Base-by-base conservation (phyloP, 2,329 filamentous ascomycete genomes). In the Scedosporium aurantiacum region DNA sequence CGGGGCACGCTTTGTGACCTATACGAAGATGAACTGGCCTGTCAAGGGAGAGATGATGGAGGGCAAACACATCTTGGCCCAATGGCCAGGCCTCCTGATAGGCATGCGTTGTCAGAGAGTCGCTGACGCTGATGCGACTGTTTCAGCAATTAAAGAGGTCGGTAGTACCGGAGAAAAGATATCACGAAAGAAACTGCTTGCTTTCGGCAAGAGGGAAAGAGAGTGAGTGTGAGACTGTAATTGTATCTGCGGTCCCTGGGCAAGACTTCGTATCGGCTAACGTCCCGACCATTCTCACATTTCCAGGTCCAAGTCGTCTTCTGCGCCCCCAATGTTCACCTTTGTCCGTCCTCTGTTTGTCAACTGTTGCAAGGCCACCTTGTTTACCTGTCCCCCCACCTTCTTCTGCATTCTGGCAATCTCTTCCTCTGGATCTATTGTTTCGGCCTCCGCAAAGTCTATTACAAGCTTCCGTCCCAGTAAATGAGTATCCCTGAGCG, bases 361-460 rank as follows among this genome's bases (percentile, higher is more conserved):
- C 70, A 97, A 86, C 73, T 91, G 87, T 76, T 96, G 91, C 70
- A 96, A 79, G 68, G 90, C 89, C 70, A 97, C 88, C 77, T 92
- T 94, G 77, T 95, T 90, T 73, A 89, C 84, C 77, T 97, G 93
- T 63, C 87, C 85, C 64, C 90, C 90, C 70, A 95, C 88, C 82
- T 97, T 99, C 81, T 90, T 89, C 76, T 96, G 90, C 88, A 99
- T 96, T 78, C 91, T 93, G 72, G 89, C 87, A 71, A 99, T 94
- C 76, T 97, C 92, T 75, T 92, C 91, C 78, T 99, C 94, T 2
- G 94, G 87, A 76, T 97, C 92, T 66, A 94, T 81, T 45, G 90
- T 83, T 68, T 97, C 94, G 65, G 88, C 89, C 69, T 91, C 87
- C 45, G 92, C 93, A 76, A 91, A 97, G 72, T 97, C 90, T 64